Evolutionary conservation across 2,329 filamentous ascomycete species (phyloP).

Genomic region (Leptographium galeiforme): DNA sequence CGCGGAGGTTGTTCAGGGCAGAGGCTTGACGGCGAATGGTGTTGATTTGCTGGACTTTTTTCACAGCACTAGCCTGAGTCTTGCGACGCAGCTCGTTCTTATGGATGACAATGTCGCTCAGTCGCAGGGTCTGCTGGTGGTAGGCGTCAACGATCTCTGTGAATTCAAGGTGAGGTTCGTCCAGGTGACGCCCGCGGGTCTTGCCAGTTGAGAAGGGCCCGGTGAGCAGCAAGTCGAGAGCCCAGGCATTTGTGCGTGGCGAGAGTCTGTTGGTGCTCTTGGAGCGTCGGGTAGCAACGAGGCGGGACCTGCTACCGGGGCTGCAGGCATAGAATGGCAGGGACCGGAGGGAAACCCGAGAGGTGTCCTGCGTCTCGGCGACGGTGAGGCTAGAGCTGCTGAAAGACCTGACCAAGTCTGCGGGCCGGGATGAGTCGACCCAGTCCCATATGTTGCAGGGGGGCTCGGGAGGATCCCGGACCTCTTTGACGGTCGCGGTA

Average conservation of each 20-base stretch:
- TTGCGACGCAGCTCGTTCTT: neutral
- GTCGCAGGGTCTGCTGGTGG: constrained; percentile 1
- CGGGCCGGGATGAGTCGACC: neutral
- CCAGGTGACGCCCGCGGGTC: too few relatives aligned
- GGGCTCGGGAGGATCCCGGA: neutral
- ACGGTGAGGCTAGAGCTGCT: neutral
- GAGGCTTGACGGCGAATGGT: neutral
- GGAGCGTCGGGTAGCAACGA: neutral
- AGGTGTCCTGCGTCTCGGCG: neutral
- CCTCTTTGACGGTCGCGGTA: neutral
- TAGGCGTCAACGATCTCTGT: neutral
- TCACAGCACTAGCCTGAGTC: neutral
- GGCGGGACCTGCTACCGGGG: neutral
- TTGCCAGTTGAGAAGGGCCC: neutral
- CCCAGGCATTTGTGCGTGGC: too few relatives aligned
- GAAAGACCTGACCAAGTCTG: neutral
- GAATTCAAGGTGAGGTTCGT: neutral
- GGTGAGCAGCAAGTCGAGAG: neutral
- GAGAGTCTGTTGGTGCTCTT: neutral
- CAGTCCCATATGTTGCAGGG: neutral
- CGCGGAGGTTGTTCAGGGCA: neutral
- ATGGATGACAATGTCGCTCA: neutral
- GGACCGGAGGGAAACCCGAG: neutral
- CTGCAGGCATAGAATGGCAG: neutral
- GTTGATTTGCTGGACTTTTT: neutral